phyloP scores from a whole-genome alignment of 2,329 filamentous ascomycete species.

The Raffaelea arxii region DNA sequence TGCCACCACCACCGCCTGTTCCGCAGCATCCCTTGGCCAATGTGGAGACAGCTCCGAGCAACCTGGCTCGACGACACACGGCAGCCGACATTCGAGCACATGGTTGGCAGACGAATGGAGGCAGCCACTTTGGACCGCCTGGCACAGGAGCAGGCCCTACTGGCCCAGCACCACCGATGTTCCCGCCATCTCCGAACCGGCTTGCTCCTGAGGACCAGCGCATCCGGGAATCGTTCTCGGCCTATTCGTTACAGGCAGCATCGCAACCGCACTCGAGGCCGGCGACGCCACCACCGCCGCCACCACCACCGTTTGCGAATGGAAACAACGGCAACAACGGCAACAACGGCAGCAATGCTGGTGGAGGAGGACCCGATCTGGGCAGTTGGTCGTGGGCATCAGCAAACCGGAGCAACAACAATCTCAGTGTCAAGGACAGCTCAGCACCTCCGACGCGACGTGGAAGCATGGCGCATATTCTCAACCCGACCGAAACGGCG shows the following conservation, averaged over 20 bases:
- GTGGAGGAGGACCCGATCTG: constrained; percentile 23
- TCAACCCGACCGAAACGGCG: constrained; percentile 49
- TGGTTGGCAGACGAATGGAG: constrained; percentile 57
- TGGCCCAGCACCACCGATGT: constrained; percentile 24
- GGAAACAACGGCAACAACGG: constrained; percentile 22
- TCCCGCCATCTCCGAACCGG: constrained; percentile 46
- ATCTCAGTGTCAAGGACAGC: constrained; percentile 40
- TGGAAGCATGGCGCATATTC: constrained; percentile 53
- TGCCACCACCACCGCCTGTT: constrained; percentile 47
- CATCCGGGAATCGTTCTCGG: constrained; percentile 45
- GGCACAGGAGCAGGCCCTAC: not conserved
- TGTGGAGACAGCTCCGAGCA: constrained; percentile 54
- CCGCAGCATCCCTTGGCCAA: constrained; percentile 32
- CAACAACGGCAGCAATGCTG: constrained; percentile 2
- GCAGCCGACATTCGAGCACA: constrained; percentile 90
- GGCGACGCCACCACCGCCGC: constrained; percentile 42
- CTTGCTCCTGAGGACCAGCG: constrained; percentile 41
- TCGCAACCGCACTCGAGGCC: constrained; percentile 43
- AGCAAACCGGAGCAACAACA: constrained; percentile 32
- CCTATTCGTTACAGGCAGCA: constrained; percentile 38
- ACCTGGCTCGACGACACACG: constrained; percentile 76
- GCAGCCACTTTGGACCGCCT: constrained; percentile 56
- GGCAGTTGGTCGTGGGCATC: constrained; percentile 49
- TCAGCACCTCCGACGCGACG: constrained; percentile 47
- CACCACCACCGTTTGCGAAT: constrained; percentile 38